phyloP scores from a whole-genome alignment of 75 land plant species.

The Cupressus sempervirens region DNA sequence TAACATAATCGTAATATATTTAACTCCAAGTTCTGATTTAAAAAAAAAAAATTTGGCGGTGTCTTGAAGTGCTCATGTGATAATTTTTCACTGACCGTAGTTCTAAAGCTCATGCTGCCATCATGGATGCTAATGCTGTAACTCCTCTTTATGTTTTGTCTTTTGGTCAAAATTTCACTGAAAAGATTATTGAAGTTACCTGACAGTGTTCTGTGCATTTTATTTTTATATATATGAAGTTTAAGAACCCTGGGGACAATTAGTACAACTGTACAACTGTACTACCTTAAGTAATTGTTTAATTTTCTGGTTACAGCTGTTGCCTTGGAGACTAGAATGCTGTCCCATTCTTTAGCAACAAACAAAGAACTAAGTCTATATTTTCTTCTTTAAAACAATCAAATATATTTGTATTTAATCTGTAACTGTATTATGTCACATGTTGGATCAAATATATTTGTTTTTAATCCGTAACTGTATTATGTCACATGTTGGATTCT shows the following conservation, averaged over 20 bases:
- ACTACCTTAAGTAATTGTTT: neutral
- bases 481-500: neutral
- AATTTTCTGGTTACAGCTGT: neutral
- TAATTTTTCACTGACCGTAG: neutral
- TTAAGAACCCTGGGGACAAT: neutral
- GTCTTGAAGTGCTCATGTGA: neutral
- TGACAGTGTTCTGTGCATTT: neutral
- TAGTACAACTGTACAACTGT: neutral
- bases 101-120: neutral
- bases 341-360: neutral
- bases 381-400: neutral
- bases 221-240: neutral
- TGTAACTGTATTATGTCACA: neutral
- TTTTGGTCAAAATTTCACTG: neutral
- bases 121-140: neutral
- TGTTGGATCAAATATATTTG: neutral
- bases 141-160: neutral
- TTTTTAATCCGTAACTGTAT: too few species aligned
- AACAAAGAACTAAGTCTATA: neutral
- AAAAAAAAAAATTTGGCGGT: neutral
- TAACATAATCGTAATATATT: neutral
- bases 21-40: neutral
- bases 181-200: neutral
- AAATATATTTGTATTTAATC: neutral
- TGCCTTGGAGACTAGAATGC: neutral